These are phyloP conservation scores for Boletus insuetus DNA, from an alignment of 768 basidiomycete genomes.

Conservation along the genomic window DNA sequence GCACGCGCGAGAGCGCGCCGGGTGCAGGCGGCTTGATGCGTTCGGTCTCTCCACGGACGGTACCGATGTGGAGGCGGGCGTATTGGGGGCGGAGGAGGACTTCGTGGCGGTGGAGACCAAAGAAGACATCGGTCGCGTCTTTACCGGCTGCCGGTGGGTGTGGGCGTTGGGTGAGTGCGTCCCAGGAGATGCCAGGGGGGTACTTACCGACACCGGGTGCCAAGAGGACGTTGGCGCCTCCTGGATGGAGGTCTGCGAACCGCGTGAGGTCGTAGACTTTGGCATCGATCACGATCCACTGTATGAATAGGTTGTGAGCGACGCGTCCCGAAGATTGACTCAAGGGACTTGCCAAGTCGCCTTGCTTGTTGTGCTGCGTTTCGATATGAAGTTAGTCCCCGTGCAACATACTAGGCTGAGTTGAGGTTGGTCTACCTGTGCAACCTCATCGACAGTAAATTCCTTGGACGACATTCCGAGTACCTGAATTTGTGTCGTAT, in stretches of 20 bases:
- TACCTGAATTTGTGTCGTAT: not conserved
- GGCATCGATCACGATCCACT: constrained; percentile 83
- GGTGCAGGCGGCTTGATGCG: constrained; percentile 50
- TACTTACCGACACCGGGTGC: constrained; percentile 61
- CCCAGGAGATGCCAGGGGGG: not conserved
- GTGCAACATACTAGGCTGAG: not conserved
- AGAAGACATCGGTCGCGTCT: constrained; percentile 80
- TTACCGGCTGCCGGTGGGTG: constrained; percentile 49
- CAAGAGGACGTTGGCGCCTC: constrained; percentile 73
- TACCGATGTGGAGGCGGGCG: constrained; percentile 65
- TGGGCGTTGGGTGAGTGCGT: not conserved
- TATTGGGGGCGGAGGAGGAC: constrained; percentile 74
- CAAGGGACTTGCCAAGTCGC: constrained; percentile 60
- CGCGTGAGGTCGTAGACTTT: constrained; percentile 80
- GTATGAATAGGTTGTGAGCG: not conserved
- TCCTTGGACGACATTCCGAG: constrained; percentile 29
- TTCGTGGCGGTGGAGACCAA: constrained; percentile 80
- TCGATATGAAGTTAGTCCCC: not conserved
- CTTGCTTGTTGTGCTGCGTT: constrained; percentile 79
- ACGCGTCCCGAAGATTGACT: not conserved
- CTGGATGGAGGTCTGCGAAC: constrained; percentile 83
- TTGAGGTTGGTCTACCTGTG: constrained; percentile 45
- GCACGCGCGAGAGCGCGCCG: constrained; percentile 71
- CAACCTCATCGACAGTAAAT: constrained; percentile 59
- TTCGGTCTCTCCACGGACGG: constrained; percentile 54